Conservation (phyloP, 2,329 filamentous ascomycete species). For the Chaetomium globosum region DNA sequence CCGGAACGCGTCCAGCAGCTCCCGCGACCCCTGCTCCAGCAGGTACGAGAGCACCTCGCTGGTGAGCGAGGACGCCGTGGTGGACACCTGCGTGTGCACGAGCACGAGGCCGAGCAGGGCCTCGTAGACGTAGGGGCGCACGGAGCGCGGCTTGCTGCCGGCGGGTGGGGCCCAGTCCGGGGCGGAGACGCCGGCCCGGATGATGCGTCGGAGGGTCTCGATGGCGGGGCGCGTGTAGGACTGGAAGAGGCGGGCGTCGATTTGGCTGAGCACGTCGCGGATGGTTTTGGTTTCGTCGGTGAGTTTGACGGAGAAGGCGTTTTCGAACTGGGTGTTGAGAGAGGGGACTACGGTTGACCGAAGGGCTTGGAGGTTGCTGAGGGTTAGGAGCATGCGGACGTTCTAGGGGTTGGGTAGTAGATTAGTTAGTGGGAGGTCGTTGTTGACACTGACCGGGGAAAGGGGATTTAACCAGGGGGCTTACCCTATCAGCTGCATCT, state of each 20-base stretch:
- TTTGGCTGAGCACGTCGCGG: constrained; percentile 84
- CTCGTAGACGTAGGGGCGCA: constrained; percentile 86
- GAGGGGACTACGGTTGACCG: constrained; percentile 80
- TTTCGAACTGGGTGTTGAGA: constrained; percentile 91
- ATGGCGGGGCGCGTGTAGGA: constrained; percentile 84
- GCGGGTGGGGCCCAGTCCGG: constrained; percentile 69
- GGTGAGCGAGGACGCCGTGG: constrained; percentile 75
- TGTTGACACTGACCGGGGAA: not conserved
- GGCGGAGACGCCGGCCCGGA: constrained; percentile 71
- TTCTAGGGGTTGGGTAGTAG: constrained; percentile 57
- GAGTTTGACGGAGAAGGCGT: constrained; percentile 88
- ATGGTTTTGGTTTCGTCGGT: constrained; percentile 93
- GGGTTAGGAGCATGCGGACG: constrained; percentile 87
- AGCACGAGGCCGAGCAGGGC: constrained; percentile 83
- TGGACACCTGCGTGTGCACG: constrained; percentile 86
- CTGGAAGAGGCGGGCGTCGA: constrained; percentile 87
- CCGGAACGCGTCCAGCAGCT: constrained; percentile 81
- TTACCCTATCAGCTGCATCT: constrained; percentile 60
- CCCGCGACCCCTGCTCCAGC: constrained; percentile 76
- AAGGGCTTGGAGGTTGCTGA: constrained; percentile 87
- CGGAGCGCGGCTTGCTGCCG: constrained; percentile 66
- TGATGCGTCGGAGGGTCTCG: constrained; percentile 66
- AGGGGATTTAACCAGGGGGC: constrained; percentile 34
- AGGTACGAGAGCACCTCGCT: constrained; percentile 81
- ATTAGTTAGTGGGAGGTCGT: not conserved